Conservation (phyloP, 257 asterid genomes). For the Galeopsis tetrahit region DNA sequence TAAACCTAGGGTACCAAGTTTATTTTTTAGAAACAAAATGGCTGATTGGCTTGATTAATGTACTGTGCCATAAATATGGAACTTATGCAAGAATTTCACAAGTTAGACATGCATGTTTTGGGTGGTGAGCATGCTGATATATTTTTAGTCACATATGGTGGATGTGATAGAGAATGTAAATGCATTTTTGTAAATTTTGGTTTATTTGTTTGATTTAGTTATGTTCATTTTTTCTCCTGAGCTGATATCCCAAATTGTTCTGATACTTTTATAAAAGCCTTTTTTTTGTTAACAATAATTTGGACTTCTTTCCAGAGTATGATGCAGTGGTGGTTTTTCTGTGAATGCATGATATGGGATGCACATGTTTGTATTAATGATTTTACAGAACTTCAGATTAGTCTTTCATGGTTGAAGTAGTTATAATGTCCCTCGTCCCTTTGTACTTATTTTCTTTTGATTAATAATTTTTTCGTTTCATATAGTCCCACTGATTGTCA, state of each 20-base stretch:
- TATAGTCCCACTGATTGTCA: constrained; percentile 1
- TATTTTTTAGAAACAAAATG: background rate
- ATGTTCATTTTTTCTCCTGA: background rate
- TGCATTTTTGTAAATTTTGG: background rate
- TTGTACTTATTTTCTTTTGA: background rate
- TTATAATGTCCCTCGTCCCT: background rate
- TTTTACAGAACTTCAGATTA: constrained; percentile 21
- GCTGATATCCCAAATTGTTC: constrained; percentile 1
- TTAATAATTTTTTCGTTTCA: background rate
- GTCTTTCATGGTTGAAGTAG: constrained; percentile 21
- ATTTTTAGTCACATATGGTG: constrained; percentile 5
- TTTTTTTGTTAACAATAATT: background rate
- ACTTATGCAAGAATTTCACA: background rate
- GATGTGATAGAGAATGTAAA: background rate
- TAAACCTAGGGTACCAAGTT: constrained; percentile 1
- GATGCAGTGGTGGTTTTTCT: background rate
- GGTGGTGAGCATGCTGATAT: constrained; percentile 9
- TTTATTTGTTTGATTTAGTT: constrained; percentile 2
- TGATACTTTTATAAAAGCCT: background rate
- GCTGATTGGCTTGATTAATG: constrained; percentile 21
- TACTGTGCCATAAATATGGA: constrained; percentile 17
- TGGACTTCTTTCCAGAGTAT: background rate
- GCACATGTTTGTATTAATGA: constrained; percentile 19
- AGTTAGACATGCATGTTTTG: constrained; percentile 10
- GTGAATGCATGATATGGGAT: constrained; percentile 25